phyloP scores from a whole-genome alignment of 371 early-diverging fungal genomes.

The Amoeboradix gromovi region DNA sequence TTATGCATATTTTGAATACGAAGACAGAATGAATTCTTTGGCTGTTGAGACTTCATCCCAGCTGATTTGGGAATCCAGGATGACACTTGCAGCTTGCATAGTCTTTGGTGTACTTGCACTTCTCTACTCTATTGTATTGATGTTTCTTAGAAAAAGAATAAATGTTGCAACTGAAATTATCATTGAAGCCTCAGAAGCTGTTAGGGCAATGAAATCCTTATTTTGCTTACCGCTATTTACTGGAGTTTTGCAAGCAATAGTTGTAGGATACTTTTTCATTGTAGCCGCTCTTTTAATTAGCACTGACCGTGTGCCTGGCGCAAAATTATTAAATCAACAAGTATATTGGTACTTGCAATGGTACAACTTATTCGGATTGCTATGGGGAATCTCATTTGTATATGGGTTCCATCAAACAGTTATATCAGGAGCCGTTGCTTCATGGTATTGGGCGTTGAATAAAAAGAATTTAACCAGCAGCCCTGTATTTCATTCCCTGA shows the following conservation, averaged over 20 bases:
- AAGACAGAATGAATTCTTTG: not conserved
- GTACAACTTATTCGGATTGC: conserved; percentile 17
- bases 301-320: not conserved
- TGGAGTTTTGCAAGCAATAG: conserved; percentile 1
- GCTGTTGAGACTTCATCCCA: not conserved
- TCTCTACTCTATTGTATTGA: conserved; percentile 6
- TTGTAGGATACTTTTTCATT: not conserved
- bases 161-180: conserved; percentile 13
- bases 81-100: conserved; percentile 2
- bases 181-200: conserved; percentile 7
- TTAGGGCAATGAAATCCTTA: conserved; percentile 3
- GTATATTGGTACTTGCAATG: conserved; percentile 1
- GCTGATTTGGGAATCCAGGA: not conserved
- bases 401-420: conserved; percentile 13
- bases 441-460: conserved; percentile 21
- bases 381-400: conserved; percentile 15
- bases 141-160: conserved; percentile 11
- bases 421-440: conserved; percentile 18
- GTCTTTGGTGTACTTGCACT: conserved; percentile 1
- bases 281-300: not conserved
- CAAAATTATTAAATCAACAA: not conserved
- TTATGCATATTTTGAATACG: not conserved
- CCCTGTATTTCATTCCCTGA: conserved; percentile 10
- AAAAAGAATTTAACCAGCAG: conserved; percentile 5
- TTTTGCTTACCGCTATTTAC: not conserved